Evolutionary conservation across 2,329 filamentous ascomycete species (phyloP), one percentile per base, ranked within the genome.

Genomic region (Aureobasidium sp.): DNA sequence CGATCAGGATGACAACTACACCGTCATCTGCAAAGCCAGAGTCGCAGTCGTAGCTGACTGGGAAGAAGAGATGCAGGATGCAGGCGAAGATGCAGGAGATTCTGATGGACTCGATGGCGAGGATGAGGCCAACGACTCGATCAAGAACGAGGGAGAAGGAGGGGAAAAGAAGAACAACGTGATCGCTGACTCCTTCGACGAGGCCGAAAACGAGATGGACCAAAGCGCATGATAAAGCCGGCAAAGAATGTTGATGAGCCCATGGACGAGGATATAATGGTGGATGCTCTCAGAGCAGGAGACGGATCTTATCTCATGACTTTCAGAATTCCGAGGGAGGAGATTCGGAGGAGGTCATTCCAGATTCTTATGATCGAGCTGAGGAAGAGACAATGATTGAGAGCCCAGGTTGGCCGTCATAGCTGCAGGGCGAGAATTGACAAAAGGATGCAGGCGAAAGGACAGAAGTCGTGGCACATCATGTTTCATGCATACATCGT

Each of bases 401-500:
- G 15, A 12, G 22, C 41, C 27, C 15, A 22, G 4, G 27, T 15
- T 20, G 27, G 47, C 29, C 25, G 14, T 11, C 6, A 17, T 22
- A 56, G 53, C 39, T n/a, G 20, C 22, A 5, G n/a, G 22, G 15
- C 17, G 29, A 20, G 20, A 22, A 22, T 29, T 8, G 36, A 8
- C 20, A 53, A 14, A 37, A n/a, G 2, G 48, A 37, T 17, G 31
- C 9, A 8, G 12, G 25, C 3, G 8, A 31, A 34, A 34, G 31
- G 48, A 41, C 34, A 53, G 36, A 57, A 47, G 39, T 57, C 53
- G 53, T 57, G 53, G 53, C 29, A n/a, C 11, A 42, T 36, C 27
- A 42, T 34, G 37, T 44, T 44, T 7, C 37, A 29, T 41, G 37
- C 37, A 44, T 17, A 22, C 15, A 22, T 27, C 9, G 12, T 5